These are phyloP conservation scores for Blastocystis sp. DNA, from an alignment of 352 stramenopile genomes.

Conservation along the genomic window DNA sequence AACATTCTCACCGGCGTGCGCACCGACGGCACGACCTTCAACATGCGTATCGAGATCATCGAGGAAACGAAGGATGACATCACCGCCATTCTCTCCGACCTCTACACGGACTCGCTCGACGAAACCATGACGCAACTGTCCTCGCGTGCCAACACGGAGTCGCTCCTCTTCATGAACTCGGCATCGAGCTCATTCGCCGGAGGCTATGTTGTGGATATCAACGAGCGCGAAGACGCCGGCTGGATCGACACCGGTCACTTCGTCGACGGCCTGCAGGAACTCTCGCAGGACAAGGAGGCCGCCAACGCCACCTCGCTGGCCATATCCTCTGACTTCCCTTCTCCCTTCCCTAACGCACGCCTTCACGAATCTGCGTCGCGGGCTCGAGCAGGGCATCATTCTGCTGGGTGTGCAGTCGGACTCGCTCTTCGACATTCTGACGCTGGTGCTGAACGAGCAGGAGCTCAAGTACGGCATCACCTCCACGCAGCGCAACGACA, in stretches of 20 bases:
- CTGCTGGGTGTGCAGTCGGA: not conserved
- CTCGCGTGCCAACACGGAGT: not conserved
- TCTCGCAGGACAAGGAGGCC: not conserved
- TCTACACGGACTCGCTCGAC: not conserved
- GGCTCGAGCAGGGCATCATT: not conserved
- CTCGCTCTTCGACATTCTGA: not conserved
- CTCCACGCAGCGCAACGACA: not conserved
- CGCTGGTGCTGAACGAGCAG: not conserved
- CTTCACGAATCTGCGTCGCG: not conserved
- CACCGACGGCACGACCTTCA: not conserved
- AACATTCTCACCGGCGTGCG: slow-evolving; percentile 65
- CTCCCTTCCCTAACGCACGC: not conserved
- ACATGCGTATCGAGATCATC: not conserved
- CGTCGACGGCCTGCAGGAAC: not conserved
- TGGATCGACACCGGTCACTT: not conserved
- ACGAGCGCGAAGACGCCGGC: not conserved
- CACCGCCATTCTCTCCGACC: not conserved
- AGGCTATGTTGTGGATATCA: slow-evolving; percentile 17
- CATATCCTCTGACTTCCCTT: not conserved
- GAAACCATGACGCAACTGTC: not conserved
- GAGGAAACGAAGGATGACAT: not conserved
- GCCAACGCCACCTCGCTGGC: not conserved
- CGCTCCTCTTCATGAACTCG: not conserved
- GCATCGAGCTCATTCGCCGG: not conserved
- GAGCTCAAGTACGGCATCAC: not conserved